These are phyloP conservation scores for Isatis lusitanica DNA, from an alignment of 441 rosid species.

Conservation along the genomic window DNA sequence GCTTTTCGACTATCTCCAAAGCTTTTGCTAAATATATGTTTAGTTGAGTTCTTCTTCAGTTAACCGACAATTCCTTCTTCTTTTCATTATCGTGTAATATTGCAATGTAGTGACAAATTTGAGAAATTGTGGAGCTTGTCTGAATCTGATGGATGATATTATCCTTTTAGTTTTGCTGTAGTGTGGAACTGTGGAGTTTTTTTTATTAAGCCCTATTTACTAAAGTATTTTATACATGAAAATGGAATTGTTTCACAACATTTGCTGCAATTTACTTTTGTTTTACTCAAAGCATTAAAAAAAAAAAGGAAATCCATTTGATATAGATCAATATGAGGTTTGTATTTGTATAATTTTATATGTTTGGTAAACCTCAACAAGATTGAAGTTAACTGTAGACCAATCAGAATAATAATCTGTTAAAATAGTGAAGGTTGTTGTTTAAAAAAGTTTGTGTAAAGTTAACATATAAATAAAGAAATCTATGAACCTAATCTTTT, in stretches of 20 bases:
- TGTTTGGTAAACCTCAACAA: constrained; percentile 2
- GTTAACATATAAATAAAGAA: neutral
- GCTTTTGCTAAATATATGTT: constrained; percentile 16
- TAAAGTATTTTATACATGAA: neutral
- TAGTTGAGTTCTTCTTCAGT: constrained; percentile 11
- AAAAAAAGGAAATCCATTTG: neutral
- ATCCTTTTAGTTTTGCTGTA: neutral
- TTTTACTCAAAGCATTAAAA: neutral
- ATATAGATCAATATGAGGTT: neutral
- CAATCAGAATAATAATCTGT: neutral
- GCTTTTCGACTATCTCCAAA: neutral
- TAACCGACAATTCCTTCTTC: constrained; percentile 11
- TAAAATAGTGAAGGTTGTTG: neutral
- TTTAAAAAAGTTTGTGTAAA: neutral
- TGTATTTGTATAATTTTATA: neutral
- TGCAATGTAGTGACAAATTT: constrained; percentile 19
- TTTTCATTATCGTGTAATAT: constrained; percentile 7
- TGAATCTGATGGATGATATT: constrained; percentile 15
- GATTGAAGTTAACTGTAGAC: neutral
- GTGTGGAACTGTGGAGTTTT: neutral
- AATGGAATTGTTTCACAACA: neutral
- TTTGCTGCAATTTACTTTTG: neutral
- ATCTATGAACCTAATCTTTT: neutral
- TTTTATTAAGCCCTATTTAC: neutral
- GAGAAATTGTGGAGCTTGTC: constrained; percentile 18